Evolutionary conservation across 2,329 filamentous ascomycete genomes (phyloP).

Genomic region (Pyrenophora seminiperda): DNA sequence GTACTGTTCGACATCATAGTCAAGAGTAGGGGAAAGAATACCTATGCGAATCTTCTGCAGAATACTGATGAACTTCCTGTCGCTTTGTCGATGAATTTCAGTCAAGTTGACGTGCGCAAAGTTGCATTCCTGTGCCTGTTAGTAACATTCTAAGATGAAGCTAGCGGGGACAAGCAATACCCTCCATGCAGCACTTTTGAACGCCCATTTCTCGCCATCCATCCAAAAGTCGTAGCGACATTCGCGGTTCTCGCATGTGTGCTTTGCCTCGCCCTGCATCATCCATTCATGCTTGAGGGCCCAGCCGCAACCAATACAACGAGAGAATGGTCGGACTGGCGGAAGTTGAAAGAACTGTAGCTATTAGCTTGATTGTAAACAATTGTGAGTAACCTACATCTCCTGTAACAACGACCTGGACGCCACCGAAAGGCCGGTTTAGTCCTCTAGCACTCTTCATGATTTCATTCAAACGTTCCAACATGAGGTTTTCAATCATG

Average conservation of each 20-base stretch:
- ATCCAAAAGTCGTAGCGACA: conserved; percentile 44
- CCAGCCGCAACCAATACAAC: conserved; percentile 58
- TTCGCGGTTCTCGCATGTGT: conserved; percentile 25
- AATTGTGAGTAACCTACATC: conserved; percentile 51
- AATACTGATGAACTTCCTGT: conserved; percentile 59
- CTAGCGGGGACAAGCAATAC: conserved; percentile 9
- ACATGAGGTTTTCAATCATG: conserved; percentile 64
- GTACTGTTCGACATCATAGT: too few species aligned
- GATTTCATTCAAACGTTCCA: conserved; percentile 57
- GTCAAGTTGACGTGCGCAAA: conserved; percentile 61
- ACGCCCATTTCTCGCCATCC: conserved; percentile 65
- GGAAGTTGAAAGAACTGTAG: conserved; percentile 52
- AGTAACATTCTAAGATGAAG: background rate
- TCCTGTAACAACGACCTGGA: conserved; percentile 62
- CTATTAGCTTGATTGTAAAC: background rate
- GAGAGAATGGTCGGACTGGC: conserved; percentile 62
- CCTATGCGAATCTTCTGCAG: conserved; percentile 62
- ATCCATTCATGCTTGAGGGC: conserved; percentile 27
- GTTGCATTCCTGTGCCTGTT: conserved; percentile 48
- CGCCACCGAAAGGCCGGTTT: conserved; percentile 51
- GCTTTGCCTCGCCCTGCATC: conserved; percentile 10
- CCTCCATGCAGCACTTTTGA: conserved; percentile 61
- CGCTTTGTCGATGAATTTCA: conserved; percentile 63
- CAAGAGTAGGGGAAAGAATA: conserved; percentile 14
- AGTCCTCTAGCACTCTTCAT: conserved; percentile 49